Evolutionary conservation across 2,329 filamentous ascomycete genomes (phyloP).

Genomic region (Microdochium nivale): DNA sequence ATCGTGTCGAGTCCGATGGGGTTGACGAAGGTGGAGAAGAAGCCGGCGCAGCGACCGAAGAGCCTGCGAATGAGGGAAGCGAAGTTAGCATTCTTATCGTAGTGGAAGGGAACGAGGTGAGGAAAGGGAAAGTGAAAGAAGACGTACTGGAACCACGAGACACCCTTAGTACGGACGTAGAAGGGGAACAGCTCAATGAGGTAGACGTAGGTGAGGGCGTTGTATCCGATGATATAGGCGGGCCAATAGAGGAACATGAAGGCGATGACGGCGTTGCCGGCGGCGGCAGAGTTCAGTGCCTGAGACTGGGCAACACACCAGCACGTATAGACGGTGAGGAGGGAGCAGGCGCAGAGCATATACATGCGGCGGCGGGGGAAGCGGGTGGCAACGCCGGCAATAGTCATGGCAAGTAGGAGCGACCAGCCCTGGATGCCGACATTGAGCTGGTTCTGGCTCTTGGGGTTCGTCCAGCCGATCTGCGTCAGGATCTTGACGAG

Average conservation of each 20-base stretch:
- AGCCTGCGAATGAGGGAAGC: background rate
- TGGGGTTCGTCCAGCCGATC: conserved; percentile 51
- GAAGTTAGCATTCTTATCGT: background rate
- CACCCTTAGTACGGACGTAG: conserved; percentile 11
- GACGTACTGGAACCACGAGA: background rate
- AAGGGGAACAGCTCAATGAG: conserved; percentile 23
- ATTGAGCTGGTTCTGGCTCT: conserved; percentile 45
- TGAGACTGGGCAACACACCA: conserved; percentile 40
- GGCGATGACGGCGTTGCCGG: conserved; percentile 39
- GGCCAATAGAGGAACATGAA: conserved; percentile 52
- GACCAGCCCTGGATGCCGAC: conserved; percentile 50
- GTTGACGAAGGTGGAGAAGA: conserved; percentile 26
- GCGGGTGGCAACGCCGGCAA: conserved; percentile 39
- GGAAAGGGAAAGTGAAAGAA: background rate
- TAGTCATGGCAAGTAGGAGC: conserved; percentile 46
- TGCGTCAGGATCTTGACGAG: conserved; percentile 29
- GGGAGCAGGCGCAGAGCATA: conserved; percentile 37
- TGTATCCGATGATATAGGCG: conserved; percentile 53
- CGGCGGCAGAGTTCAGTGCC: conserved; percentile 38
- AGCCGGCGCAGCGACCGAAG: conserved; percentile 9
- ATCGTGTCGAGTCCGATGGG: conserved; percentile 26
- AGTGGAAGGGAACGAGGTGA: background rate
- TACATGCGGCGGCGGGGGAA: conserved; percentile 45
- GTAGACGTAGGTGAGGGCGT: conserved; percentile 47
- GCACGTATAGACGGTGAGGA: conserved; percentile 36